phyloP scores from a whole-genome alignment of 2,329 filamentous ascomycete genomes.

The Graphium sp. region DNA sequence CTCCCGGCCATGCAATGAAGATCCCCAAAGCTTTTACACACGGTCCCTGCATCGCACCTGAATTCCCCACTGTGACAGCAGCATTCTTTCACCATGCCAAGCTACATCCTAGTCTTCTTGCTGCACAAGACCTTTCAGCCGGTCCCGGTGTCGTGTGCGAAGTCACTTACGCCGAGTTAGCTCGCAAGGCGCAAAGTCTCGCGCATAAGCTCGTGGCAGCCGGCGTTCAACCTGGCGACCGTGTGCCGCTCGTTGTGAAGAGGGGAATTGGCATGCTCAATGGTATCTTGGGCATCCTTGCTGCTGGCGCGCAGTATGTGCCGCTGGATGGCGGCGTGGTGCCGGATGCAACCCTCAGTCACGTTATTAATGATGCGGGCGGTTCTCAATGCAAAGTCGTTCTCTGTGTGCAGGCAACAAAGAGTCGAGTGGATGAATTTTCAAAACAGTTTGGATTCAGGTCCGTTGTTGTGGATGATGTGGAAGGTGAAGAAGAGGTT shows the following conservation, averaged over 20 bases:
- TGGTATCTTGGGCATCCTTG: conserved; percentile 37
- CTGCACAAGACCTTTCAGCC: conserved; percentile 17
- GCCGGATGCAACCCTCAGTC: conserved; percentile 26
- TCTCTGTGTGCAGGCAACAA: conserved; percentile 25
- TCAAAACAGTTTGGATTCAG: too few species aligned
- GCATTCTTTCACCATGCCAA: conserved; percentile 21
- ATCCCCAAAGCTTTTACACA: conserved; percentile 5
- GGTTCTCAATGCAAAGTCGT: conserved; percentile 19
- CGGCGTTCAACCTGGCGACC: conserved; percentile 24
- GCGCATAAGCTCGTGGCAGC: conserved; percentile 18
- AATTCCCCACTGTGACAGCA: conserved; percentile 20
- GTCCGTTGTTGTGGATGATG: conserved; percentile 14
- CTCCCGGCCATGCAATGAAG: background rate
- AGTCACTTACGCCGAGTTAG: conserved; percentile 29
- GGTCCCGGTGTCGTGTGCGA: conserved; percentile 10
- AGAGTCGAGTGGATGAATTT: conserved; percentile 14
- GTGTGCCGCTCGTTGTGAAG: conserved; percentile 36
- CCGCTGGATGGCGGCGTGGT: conserved; percentile 39
- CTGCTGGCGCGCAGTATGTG: conserved; percentile 40
- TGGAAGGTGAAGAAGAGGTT: background rate
- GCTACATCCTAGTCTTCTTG: too few species aligned
- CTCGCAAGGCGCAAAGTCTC: conserved; percentile 21
- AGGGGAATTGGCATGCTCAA: conserved; percentile 39
- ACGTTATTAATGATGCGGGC: conserved; percentile 29
- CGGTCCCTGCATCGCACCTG: conserved; percentile 10